These are phyloP conservation scores for Penicillium olsonii DNA, from an alignment of 2,329 filamentous ascomycete genomes.

Conservation along the genomic window DNA sequence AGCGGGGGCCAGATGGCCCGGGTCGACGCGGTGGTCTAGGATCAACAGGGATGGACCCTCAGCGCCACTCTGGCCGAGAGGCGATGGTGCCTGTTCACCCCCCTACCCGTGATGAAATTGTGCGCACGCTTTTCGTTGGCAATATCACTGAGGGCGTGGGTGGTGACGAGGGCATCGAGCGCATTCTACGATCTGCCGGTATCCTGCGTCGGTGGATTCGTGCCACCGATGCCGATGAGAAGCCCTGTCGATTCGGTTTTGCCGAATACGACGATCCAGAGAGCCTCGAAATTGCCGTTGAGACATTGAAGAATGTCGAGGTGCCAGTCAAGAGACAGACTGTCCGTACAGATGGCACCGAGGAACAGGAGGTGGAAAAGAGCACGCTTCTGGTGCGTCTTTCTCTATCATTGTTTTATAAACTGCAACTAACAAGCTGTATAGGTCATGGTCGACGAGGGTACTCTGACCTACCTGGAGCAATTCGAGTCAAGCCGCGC, in stretches of 20 bases:
- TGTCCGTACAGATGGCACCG: constrained; percentile 46
- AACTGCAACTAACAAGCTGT: constrained; percentile 21
- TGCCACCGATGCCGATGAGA: constrained; percentile 74
- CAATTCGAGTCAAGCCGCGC: constrained; percentile 70
- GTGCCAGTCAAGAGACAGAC: constrained; percentile 77
- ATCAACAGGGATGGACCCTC: constrained; percentile 64
- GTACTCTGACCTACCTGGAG: constrained; percentile 81
- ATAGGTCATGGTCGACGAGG: constrained; percentile 73
- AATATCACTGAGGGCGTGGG: constrained; percentile 78
- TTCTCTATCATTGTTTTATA: not conserved
- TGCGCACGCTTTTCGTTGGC: constrained; percentile 86
- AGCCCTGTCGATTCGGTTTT: constrained; percentile 87
- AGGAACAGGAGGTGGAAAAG: constrained; percentile 62
- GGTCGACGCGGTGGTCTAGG: constrained; percentile 61
- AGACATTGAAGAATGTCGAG: constrained; percentile 78
- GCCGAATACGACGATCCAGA: constrained; percentile 92
- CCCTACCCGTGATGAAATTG: constrained; percentile 84
- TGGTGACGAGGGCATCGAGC: constrained; percentile 76
- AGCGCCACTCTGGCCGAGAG: constrained; percentile 67
- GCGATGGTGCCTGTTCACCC: constrained; percentile 72
- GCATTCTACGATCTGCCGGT: constrained; percentile 74
- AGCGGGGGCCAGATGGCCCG: constrained; percentile 45
- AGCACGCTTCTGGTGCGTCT: constrained; percentile 63
- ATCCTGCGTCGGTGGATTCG: constrained; percentile 83
- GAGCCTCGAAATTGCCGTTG: constrained; percentile 79